Conservation (phyloP, 805 yeast genomes). For the Torulaspora delbrueckii region DNA sequence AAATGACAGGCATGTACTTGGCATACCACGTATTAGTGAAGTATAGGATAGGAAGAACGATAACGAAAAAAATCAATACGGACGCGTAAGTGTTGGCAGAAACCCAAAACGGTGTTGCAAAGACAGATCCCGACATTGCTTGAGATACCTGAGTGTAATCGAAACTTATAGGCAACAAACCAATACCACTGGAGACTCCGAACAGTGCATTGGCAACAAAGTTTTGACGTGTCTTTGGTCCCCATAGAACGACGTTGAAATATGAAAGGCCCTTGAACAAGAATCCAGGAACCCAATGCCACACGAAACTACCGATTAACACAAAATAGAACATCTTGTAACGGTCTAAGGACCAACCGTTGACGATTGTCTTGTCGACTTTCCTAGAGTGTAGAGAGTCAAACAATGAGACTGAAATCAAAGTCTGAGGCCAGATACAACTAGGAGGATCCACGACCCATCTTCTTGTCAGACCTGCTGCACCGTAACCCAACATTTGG, state of each 20-base stretch:
- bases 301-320: slow-evolving; percentile 43
- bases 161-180: slow-evolving; percentile 50
- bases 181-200: slow-evolving; percentile 55
- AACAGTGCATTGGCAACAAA: slow-evolving; percentile 57
- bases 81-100: slow-evolving; percentile 41
- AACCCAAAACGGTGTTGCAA: slow-evolving; percentile 49
- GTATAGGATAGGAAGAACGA: slow-evolving; percentile 47
- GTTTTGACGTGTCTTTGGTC: slow-evolving; percentile 40
- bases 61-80: slow-evolving; percentile 47
- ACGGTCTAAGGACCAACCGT: slow-evolving; percentile 58
- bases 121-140: slow-evolving; percentile 50
- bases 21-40: slow-evolving; percentile 54
- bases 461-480: slow-evolving; percentile 57
- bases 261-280: slow-evolving; percentile 56
- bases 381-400: slow-evolving; percentile 43
- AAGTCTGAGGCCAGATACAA: slow-evolving; percentile 59
- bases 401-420: slow-evolving; percentile 55
- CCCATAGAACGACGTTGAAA: slow-evolving; percentile 46
- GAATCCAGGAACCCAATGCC: slow-evolving; percentile 66
- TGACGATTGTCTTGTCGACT: slow-evolving; percentile 41
- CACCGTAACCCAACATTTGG: slow-evolving; percentile 61
- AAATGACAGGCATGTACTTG: slow-evolving; percentile 54
- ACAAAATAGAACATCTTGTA: slow-evolving; percentile 45
- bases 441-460: slow-evolving; percentile 56
- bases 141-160: slow-evolving; percentile 55